A percentile compares a stretch with the other conserved stretches of the same genome.
phyloP scores from a whole-genome alignment of 106 monocot genomes.

The Narthecium ossifragum region DNA sequence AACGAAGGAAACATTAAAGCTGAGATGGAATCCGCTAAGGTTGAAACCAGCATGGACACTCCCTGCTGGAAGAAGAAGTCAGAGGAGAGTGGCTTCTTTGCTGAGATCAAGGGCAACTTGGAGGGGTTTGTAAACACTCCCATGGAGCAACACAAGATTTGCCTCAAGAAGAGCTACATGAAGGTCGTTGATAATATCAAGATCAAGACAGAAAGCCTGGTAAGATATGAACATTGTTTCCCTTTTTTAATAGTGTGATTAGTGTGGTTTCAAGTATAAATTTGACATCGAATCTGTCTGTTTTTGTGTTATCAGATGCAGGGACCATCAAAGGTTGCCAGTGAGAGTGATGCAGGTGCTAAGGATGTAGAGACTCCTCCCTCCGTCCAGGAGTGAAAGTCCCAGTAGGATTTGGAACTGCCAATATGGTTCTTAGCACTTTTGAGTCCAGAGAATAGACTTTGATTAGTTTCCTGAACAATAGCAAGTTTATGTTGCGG shows the following conservation, averaged over 20 bases:
- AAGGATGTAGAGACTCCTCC: not conserved
- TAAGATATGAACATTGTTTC: not conserved
- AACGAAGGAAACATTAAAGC: not conserved
- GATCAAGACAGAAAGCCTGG: not conserved
- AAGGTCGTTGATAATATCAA: not conserved
- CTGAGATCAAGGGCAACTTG: not conserved
- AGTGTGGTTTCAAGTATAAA: not conserved
- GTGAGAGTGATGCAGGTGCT: not conserved
- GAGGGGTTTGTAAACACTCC: slow-evolving; percentile 3
- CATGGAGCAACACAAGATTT: slow-evolving; percentile 12
- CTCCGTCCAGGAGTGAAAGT: no score
- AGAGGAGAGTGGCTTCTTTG: not conserved
- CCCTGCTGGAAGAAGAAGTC: slow-evolving; percentile 10
- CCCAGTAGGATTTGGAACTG: no score
- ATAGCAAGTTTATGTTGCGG: no score
- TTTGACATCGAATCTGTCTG: not conserved
- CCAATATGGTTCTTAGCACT: no score
- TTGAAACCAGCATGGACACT: not conserved
- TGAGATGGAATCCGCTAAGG: slow-evolving; percentile 2
- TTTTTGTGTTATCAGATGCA: not conserved
- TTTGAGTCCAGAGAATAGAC: no score
- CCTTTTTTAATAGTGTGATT: not conserved
- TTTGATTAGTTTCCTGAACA: no score
- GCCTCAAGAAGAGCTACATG: slow-evolving; percentile 5
- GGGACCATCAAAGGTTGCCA: not conserved